A percentile compares a stretch with the other conserved stretches of the same genome.
Evolutionary conservation across 192 early-diverging fungal genomes (phyloP).

Genomic region (Gryganskiella cystojenkinii): DNA sequence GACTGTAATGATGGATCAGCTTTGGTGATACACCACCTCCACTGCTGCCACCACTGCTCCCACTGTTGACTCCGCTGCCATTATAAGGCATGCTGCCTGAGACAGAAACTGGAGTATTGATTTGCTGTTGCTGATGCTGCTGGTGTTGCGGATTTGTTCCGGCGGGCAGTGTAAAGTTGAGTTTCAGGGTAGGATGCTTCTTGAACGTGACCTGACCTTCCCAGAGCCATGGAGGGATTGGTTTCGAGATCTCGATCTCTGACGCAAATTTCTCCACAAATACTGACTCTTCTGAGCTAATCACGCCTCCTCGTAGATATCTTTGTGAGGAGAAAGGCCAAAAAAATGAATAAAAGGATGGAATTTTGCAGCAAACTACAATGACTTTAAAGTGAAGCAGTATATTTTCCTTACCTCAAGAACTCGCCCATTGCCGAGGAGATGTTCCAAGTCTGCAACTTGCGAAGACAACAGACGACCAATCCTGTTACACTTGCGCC

Average conservation of each 20-base stretch:
- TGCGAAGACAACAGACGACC: constrained; percentile 87
- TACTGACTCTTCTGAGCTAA: constrained; percentile 75
- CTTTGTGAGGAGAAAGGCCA: constrained; percentile 18
- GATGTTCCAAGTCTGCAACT: constrained; percentile 90
- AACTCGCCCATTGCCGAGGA: constrained; percentile 80
- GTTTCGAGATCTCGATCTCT: constrained; percentile 68
- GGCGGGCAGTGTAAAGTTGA: constrained; percentile 65
- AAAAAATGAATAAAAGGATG: neutral
- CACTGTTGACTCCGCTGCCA: neutral
- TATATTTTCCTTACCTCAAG: constrained; percentile 56
- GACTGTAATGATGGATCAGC: neutral
- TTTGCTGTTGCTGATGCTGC: constrained; percentile 6
- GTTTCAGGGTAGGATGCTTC: constrained; percentile 74
- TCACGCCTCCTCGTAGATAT: constrained; percentile 64
- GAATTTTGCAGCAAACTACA: neutral
- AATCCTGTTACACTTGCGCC: constrained; percentile 89
- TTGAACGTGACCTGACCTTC: constrained; percentile 68
- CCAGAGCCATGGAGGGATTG: constrained; percentile 77
- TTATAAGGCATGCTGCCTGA: constrained; percentile 20
- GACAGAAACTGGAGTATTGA: constrained; percentile 44
- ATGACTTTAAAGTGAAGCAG: constrained; percentile 11
- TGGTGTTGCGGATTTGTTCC: constrained; percentile 10
- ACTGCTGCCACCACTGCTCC: constrained; percentile 43
- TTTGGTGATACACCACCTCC: constrained; percentile 33
- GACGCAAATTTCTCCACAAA: constrained; percentile 84